Evolutionary conservation across 257 asterid species (phyloP).

Genomic region (Striga asiatica): DNA sequence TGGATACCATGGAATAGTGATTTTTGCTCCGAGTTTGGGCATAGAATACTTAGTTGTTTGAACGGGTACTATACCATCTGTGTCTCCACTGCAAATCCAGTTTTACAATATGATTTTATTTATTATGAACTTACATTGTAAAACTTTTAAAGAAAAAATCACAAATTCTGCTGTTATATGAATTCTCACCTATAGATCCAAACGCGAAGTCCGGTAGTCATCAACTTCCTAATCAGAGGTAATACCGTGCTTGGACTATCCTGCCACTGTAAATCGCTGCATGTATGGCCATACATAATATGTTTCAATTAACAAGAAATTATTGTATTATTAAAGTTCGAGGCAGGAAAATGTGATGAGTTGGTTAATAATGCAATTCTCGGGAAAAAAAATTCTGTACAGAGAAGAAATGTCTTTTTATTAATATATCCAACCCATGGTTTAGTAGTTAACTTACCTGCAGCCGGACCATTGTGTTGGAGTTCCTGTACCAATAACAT

Average conservation of each 20-base stretch:
- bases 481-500: constrained; percentile 27
- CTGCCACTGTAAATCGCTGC: constrained; percentile 23
- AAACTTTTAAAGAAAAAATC: too few relatives aligned
- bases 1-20: constrained; percentile 36
- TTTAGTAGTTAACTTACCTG: constrained; percentile 18
- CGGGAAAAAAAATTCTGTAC: too few relatives aligned
- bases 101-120: not conserved
- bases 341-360: too few relatives aligned
- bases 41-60: constrained; percentile 28
- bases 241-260: constrained; percentile 20
- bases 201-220: constrained; percentile 28
- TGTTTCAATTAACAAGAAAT: not conserved
- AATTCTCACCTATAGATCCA: constrained; percentile 30
- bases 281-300: too few relatives aligned
- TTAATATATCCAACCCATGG: not conserved
- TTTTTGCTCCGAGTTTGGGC: constrained; percentile 18
- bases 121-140: not conserved
- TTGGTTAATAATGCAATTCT: too few relatives aligned
- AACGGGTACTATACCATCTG: constrained; percentile 27
- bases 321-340: not conserved
- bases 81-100: constrained; percentile 31
- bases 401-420: too few relatives aligned
- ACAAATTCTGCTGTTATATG: not conserved
- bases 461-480: constrained; percentile 26
- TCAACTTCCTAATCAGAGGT: constrained; percentile 29